phyloP scores from a whole-genome alignment of 257 asterid genomes.

The Rhazya stricta region DNA sequence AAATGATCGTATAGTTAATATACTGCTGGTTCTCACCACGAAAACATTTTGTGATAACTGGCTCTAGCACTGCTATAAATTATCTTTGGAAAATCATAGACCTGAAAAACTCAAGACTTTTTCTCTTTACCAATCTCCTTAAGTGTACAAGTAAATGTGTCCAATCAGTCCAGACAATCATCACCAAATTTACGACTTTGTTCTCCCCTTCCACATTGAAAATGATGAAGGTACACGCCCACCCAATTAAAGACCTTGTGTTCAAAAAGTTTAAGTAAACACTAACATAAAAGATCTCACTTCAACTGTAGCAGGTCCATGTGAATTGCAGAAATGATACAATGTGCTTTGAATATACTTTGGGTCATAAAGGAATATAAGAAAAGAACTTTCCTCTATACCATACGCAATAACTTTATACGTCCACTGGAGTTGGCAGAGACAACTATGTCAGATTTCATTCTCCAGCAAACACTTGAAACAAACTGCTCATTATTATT shows the following conservation, averaged over 20 bases:
- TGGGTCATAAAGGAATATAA: neutral
- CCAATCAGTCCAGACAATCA: neutral
- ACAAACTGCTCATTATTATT: slow-evolving; percentile 34
- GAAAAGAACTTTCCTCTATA: slow-evolving; percentile 19
- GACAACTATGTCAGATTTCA: slow-evolving; percentile 44
- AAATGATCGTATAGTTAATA: neutral
- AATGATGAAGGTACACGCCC: neutral
- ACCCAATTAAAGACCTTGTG: neutral
- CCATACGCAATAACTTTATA: slow-evolving; percentile 39
- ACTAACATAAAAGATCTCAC: neutral
- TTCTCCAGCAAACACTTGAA: slow-evolving; percentile 73
- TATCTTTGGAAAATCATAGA: neutral
- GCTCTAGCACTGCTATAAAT: neutral
- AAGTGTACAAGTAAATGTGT: neutral
- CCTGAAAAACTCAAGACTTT: neutral
- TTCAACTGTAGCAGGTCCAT: slow-evolving; percentile 3
- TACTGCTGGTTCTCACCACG: neutral
- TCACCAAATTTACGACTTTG: neutral
- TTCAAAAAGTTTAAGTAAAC: neutral
- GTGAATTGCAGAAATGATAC: neutral
- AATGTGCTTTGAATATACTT: neutral
- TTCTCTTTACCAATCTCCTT: neutral
- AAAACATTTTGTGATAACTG: neutral
- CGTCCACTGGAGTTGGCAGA: slow-evolving; percentile 58
- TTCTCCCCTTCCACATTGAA: neutral